Percentiles rank a stretch among this genome's conserved stretches.
Conservation (phyloP, 2,329 filamentous ascomycete species). For the Alternaria sp. region DNA sequence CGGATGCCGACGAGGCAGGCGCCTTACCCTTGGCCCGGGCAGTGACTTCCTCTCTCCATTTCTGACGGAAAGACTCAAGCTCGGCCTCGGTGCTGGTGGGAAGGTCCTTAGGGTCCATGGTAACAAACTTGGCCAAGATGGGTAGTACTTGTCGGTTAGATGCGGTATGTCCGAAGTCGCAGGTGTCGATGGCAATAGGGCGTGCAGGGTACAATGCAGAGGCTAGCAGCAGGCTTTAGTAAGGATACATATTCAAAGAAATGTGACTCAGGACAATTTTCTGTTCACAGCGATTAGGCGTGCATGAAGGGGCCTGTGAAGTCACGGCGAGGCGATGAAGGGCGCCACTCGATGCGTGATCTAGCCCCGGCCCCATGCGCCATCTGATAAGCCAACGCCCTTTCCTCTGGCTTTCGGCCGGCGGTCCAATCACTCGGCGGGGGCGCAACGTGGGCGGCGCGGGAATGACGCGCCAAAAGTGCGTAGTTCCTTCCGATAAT, state of each 20-base stretch:
- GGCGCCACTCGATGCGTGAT: conserved; percentile 6
- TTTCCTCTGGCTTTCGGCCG: not conserved
- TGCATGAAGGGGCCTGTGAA: conserved; percentile 3
- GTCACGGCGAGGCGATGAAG: conserved; percentile 13
- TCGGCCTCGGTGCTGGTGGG: conserved; percentile 61
- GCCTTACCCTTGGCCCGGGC: conserved; percentile 53
- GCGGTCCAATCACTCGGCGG: conserved; percentile 8
- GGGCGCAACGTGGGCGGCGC: conserved; percentile 5
- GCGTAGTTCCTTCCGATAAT: conserved; percentile 6
- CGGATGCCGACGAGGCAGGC: conserved; percentile 13
- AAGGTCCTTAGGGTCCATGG: conserved; percentile 25
- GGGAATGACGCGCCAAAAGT: conserved; percentile 25
- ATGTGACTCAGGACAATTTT: conserved; percentile 8
- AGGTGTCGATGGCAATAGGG: conserved; percentile 11
- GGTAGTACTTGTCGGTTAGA: conserved; percentile 30
- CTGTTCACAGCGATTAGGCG: conserved; percentile 10
- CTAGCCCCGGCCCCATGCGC: conserved; percentile 6
- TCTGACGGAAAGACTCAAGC: conserved; percentile 81
- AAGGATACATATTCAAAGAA: conserved; percentile 26
- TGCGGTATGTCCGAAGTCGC: conserved; percentile 40
- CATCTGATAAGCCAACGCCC: conserved; percentile 33
- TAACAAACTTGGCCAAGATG: conserved; percentile 11
- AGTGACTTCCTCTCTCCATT: conserved; percentile 84
- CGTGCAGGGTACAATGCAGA: conserved; percentile 11
- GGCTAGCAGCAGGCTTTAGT: conserved; percentile 16